A percentile compares a stretch with the other conserved stretches of the same genome.
phyloP scores from a whole-genome alignment of 23 red algal species.

The Gracilaria vermiculophylla region DNA sequence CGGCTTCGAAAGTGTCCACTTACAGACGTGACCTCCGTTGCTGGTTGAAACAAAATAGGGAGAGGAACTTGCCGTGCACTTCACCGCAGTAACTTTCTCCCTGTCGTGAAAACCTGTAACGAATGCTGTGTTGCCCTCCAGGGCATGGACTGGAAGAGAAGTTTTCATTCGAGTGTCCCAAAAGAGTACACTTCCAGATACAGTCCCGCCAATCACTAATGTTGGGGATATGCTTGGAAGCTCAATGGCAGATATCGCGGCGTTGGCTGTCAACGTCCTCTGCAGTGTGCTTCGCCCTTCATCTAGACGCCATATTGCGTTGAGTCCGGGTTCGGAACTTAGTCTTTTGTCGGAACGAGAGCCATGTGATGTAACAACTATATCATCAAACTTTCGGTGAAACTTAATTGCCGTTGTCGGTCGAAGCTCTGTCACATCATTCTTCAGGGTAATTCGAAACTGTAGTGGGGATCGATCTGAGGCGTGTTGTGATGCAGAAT shows the following conservation, averaged over 20 bases:
- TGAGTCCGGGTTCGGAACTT: background rate
- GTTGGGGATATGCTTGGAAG: conserved; percentile 26
- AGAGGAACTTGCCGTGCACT: background rate
- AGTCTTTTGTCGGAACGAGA: conserved; percentile 1
- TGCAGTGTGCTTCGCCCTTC: conserved; percentile 22
- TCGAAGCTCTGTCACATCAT: background rate
- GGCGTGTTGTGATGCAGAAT: background rate
- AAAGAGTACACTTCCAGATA: conserved; percentile 8
- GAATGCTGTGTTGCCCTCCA: background rate
- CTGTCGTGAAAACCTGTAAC: conserved; percentile 12
- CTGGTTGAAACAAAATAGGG: conserved; percentile 31
- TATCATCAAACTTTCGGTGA: conserved; percentile 40
- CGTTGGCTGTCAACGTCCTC: conserved; percentile 3
- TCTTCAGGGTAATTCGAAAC: conserved; percentile 1
- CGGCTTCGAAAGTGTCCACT: conserved; percentile 45
- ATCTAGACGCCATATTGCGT: conserved; percentile 32
- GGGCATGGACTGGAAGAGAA: conserved; percentile 2
- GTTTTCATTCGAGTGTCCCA: conserved; percentile 56
- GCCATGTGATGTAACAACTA: conserved; percentile 27
- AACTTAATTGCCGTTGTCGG: conserved; percentile 25
- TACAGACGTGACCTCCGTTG: conserved; percentile 28
- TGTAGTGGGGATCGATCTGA: conserved; percentile 20
- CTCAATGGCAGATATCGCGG: conserved; percentile 28
- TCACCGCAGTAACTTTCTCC: conserved; percentile 7
- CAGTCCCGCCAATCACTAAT: conserved; percentile 30